phyloP scores from a whole-genome alignment of 495 filamentous ascomycete genomes.

The Penicillium soppii region DNA sequence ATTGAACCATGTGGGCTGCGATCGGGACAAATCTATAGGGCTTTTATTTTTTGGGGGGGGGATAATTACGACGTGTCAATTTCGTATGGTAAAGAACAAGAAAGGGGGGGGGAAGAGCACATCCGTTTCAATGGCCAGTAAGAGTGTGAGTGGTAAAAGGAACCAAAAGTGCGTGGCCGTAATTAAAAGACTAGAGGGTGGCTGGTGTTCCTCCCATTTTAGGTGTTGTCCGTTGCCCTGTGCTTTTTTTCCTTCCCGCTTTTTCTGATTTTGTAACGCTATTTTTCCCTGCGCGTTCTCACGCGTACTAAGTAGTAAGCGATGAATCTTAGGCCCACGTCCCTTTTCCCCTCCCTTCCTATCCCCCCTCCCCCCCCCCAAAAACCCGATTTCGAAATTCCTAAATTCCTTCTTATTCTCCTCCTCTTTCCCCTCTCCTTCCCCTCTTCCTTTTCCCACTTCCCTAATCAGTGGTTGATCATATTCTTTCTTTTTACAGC shows the following conservation, averaged over 20 bases:
- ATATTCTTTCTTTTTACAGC: slow-evolving; percentile 27
- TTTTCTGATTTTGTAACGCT: slow-evolving; percentile 19
- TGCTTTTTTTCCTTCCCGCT: slow-evolving; percentile 13
- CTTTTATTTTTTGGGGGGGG: slow-evolving; percentile 4
- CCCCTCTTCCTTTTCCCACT: slow-evolving; percentile 37
- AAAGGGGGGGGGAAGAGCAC: slow-evolving; percentile 11
- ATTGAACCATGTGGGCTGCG: slow-evolving; percentile 16
- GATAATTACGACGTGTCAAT: slow-evolving; percentile 30
- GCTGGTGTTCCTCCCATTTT: neutral
- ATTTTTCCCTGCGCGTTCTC: slow-evolving; percentile 6
- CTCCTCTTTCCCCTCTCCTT: slow-evolving; percentile 35
- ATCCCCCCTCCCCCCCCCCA: slow-evolving; percentile 25
- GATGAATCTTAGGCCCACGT: slow-evolving; percentile 27
- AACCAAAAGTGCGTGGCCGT: slow-evolving; percentile 31
- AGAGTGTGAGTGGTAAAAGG: slow-evolving; percentile 14
- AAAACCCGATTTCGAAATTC: slow-evolving; percentile 15
- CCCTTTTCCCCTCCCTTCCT: slow-evolving; percentile 37
- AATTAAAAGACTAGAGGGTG: slow-evolving; percentile 9
- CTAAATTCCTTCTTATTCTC: slow-evolving; percentile 34
- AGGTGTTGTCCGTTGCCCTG: neutral
- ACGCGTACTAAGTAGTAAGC: slow-evolving; percentile 27
- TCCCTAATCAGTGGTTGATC: slow-evolving; percentile 25
- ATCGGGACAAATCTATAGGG: slow-evolving; percentile 16
- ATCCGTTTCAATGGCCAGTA: neutral
- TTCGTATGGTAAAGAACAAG: slow-evolving; percentile 14